phyloP scores from a whole-genome alignment of 352 stramenopile genomes.

The Globisporangium nagaii region DNA sequence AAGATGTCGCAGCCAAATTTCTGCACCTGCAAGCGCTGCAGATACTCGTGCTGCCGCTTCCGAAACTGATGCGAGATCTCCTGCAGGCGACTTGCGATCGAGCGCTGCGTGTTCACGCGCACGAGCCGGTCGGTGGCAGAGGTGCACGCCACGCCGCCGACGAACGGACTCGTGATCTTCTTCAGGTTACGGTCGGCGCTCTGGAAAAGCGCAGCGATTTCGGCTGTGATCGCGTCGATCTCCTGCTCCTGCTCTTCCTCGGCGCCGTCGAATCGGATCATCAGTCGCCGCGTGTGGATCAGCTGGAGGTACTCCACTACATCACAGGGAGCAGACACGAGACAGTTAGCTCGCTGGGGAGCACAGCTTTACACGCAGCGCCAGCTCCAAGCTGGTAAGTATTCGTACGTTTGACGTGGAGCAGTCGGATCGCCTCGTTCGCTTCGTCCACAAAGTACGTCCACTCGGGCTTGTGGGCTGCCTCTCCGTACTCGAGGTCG shows the following conservation, averaged over 20 bases:
- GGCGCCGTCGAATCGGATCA: slow-evolving; percentile 76
- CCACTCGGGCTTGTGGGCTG: slow-evolving; percentile 45
- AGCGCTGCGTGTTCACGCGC: slow-evolving; percentile 60
- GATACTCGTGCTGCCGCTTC: slow-evolving; percentile 62
- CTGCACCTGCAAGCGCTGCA: slow-evolving; percentile 64
- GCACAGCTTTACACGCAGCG: too few species aligned
- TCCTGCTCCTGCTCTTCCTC: slow-evolving; percentile 66
- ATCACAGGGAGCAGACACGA: neutral
- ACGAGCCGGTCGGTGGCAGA: slow-evolving; percentile 56
- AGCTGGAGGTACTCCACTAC: slow-evolving; percentile 79
- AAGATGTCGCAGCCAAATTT: slow-evolving; percentile 72
- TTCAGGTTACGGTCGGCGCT: slow-evolving; percentile 63
- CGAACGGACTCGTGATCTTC: slow-evolving; percentile 55
- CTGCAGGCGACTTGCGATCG: slow-evolving; percentile 54
- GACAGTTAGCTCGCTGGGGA: neutral
- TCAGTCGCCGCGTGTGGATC: slow-evolving; percentile 66
- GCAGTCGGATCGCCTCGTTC: slow-evolving; percentile 56
- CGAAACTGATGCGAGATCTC: slow-evolving; percentile 61
- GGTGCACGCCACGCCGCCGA: slow-evolving; percentile 33
- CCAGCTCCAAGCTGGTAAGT: too few species aligned
- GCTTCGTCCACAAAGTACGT: slow-evolving; percentile 52
- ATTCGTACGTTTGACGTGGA: slow-evolving; percentile 63
- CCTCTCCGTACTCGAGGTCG: slow-evolving; percentile 21
- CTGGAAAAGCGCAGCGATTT: slow-evolving; percentile 63
- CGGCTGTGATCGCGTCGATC: slow-evolving; percentile 59